A percentile compares a stretch with the other conserved stretches of the same genome.
Evolutionary conservation across 176 grass and related monocot genomes (phyloP).

Genomic region (Carex myosuroides): DNA sequence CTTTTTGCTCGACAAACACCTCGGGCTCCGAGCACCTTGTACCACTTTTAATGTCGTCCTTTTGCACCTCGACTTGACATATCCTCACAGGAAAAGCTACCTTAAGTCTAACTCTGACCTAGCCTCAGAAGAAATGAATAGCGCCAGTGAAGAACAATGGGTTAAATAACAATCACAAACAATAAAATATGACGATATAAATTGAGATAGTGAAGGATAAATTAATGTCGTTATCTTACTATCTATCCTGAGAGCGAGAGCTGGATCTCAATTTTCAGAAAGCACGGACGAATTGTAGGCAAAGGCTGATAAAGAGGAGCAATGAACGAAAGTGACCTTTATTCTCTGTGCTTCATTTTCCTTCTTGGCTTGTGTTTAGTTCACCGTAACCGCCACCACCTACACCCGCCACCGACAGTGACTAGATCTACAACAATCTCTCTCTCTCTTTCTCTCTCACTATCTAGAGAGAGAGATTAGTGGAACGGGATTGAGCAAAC

Average conservation of each 20-base stretch:
- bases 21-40: conserved; percentile 19
- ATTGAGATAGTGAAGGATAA: not conserved
- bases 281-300: conserved; percentile 77
- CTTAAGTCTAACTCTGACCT: not conserved
- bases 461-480: not conserved
- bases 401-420: conserved; percentile 66
- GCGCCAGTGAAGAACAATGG: conserved; percentile 4
- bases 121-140: conserved; percentile 18
- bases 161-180: conserved; percentile 22
- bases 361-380: conserved; percentile 48
- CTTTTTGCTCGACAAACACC: conserved; percentile 24
- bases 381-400: conserved; percentile 76
- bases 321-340: conserved; percentile 51
- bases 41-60: not conserved
- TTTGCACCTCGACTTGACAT: not conserved
- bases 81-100: not conserved
- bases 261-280: conserved; percentile 29
- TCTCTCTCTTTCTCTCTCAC: not conserved
- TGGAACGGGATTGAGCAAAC: conserved; percentile 20
- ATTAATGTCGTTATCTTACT: not conserved
- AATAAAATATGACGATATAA: conserved; percentile 1
- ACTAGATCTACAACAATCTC: conserved; percentile 17
- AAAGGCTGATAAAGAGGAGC: conserved; percentile 61
- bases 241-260: conserved; percentile 18
- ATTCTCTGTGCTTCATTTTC: conserved; percentile 30